A percentile compares a stretch with the other conserved stretches of the same genome.
These are phyloP conservation scores for Mycena rosella DNA, from an alignment of 768 basidiomycete species.

Conservation along the genomic window DNA sequence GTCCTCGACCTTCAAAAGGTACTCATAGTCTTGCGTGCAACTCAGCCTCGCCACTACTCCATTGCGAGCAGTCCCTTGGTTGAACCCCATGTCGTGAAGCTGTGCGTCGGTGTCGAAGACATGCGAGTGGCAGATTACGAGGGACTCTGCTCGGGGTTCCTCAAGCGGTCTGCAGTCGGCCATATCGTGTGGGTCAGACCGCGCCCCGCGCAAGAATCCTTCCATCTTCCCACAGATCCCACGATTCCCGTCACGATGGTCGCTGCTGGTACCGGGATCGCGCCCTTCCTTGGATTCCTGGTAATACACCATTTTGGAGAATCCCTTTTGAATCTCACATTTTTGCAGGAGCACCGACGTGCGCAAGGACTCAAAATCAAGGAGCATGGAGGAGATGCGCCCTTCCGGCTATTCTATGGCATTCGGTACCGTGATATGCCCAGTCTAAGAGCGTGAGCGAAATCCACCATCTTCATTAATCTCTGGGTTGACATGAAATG, in stretches of 20 bases:
- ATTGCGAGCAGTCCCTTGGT: constrained; percentile 31
- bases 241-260: constrained; percentile 28
- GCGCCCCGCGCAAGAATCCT: constrained; percentile 21
- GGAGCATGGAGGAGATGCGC: constrained; percentile 22
- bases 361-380: constrained; percentile 24
- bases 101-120: constrained; percentile 33
- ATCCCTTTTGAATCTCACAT: not conserved
- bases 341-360: constrained; percentile 32
- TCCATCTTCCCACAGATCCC: constrained; percentile 33
- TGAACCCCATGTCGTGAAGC: constrained; percentile 7
- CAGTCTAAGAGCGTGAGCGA: constrained; percentile 10
- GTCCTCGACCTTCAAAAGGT: constrained; percentile 22
- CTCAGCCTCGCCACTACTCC: constrained; percentile 31
- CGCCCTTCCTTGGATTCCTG: constrained; percentile 33
- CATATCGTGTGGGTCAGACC: constrained; percentile 26
- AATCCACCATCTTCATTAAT: not conserved
- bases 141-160: constrained; percentile 31
- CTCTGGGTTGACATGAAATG: not conserved
- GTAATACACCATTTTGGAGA: not conserved
- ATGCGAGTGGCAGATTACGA: constrained; percentile 19
- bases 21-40: constrained; percentile 25
- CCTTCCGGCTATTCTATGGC: constrained; percentile 31
- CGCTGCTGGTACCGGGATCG: constrained; percentile 28
- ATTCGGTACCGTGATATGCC: constrained; percentile 30
- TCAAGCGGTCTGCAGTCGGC: constrained; percentile 16